Evolutionary conservation across 805 yeast genomes (phyloP).

Genomic region (Candida hispaniensis): DNA sequence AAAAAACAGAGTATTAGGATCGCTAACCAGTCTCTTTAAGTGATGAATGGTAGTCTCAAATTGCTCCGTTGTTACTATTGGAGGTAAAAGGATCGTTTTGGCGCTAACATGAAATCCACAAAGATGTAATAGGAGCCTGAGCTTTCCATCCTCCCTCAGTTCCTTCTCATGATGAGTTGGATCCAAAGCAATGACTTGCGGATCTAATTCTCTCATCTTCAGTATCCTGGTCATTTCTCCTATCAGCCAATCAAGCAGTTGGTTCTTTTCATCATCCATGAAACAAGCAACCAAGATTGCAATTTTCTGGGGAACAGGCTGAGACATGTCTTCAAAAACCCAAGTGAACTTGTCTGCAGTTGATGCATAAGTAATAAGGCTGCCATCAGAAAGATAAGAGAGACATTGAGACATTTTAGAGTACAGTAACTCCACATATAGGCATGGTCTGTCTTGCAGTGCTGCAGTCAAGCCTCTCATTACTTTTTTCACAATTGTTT

Average conservation of each 20-base stretch:
- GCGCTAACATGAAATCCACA: too few species aligned
- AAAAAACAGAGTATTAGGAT: too few species aligned
- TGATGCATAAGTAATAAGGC: too few species aligned
- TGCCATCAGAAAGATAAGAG: conserved; percentile 53
- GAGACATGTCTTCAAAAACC: conserved; percentile 24
- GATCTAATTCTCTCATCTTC: conserved; percentile 19
- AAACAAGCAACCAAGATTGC: conserved; percentile 43
- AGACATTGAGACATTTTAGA: conserved; percentile 40
- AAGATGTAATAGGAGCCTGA: conserved; percentile 38
- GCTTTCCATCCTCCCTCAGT: conserved; percentile 40
- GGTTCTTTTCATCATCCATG: conserved; percentile 35
- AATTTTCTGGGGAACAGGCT: conserved; percentile 41
- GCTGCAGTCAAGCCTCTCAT: conserved; percentile 46
- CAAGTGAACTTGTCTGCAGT: conserved; percentile 34
- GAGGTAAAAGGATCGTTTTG: too few species aligned
- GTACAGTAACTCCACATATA: conserved; percentile 56
- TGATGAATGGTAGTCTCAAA: too few species aligned
- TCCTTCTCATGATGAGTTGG: too few species aligned
- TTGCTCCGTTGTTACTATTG: too few species aligned
- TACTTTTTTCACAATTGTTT: conserved; percentile 53
- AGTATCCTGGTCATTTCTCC: conserved; percentile 20
- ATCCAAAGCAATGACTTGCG: too few species aligned
- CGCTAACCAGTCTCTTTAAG: too few species aligned
- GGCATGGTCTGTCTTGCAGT: conserved; percentile 41
- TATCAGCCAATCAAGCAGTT: conserved; percentile 37